phyloP scores from a whole-genome alignment of 148 eudicot species.

The Cornus florida region DNA sequence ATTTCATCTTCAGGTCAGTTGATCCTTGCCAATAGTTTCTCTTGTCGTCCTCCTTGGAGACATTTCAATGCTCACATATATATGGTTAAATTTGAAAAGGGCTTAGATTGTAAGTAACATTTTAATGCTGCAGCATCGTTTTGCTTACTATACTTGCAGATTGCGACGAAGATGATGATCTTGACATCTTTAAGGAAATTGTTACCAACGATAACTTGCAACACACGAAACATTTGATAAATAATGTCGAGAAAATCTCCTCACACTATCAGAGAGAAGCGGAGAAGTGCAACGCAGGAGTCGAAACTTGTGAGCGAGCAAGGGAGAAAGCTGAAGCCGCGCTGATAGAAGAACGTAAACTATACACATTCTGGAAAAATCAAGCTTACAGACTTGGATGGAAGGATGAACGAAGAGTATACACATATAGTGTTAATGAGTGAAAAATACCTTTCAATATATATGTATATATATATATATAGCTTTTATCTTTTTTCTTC shows the following conservation, averaged over 20 bases:
- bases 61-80: no score
- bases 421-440: neutral
- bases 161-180: constrained; percentile 62
- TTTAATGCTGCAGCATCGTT: no score
- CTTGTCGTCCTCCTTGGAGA: neutral
- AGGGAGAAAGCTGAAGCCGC: constrained; percentile 78
- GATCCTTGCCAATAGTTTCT: neutral
- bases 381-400: constrained; percentile 75
- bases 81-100: neutral
- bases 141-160: constrained; percentile 31
- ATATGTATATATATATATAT: neutral
- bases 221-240: constrained; percentile 57
- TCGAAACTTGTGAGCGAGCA: constrained; percentile 82
- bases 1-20: constrained; percentile 32
- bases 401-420: constrained; percentile 31
- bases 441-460: no score
- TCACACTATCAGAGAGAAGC: constrained; percentile 78
- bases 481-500: neutral
- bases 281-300: constrained; percentile 75
- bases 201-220: constrained; percentile 60
- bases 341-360: constrained; percentile 60
- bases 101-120: neutral
- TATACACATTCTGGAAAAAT: constrained; percentile 65
- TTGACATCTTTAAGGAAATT: constrained; percentile 58
- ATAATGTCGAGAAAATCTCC: constrained; percentile 53